These are phyloP conservation scores for Linderniella brevidens DNA, from an alignment of 257 asterid species.

Conservation along the genomic window DNA sequence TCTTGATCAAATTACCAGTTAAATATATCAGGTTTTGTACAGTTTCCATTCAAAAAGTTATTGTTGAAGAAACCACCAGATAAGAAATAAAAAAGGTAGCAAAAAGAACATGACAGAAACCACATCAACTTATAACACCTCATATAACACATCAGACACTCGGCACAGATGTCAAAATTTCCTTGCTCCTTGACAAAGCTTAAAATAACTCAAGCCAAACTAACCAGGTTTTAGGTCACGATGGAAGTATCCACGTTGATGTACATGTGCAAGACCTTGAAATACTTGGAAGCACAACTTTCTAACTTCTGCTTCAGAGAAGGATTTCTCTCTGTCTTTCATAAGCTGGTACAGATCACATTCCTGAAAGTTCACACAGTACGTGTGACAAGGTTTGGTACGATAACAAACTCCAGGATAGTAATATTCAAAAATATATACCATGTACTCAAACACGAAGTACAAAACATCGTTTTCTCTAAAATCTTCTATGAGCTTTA, in stretches of 20 bases:
- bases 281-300: conserved; percentile 96
- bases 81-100: no score
- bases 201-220: no score
- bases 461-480: conserved; percentile 50
- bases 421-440: conserved; percentile 17
- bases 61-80: no score
- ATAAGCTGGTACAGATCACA: conserved; percentile 84
- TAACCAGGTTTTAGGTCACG: conserved; percentile 98
- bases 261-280: conserved; percentile 89
- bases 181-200: no score
- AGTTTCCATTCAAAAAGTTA: no score
- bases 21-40: no score
- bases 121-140: no score
- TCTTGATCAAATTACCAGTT: no score
- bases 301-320: conserved; percentile 66
- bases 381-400: neutral
- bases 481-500: conserved; percentile 63
- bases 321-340: conserved; percentile 53
- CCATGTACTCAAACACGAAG: conserved; percentile 88
- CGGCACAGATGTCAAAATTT: no score
- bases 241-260: conserved; percentile 90
- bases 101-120: no score
- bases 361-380: conserved; percentile 41
- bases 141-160: no score
- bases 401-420: conserved; percentile 4